Percentiles rank a stretch among this genome's conserved stretches.
phyloP scores from a whole-genome alignment of 768 basidiomycete species.

The Tylopilus plumbeoviolaceoides region DNA sequence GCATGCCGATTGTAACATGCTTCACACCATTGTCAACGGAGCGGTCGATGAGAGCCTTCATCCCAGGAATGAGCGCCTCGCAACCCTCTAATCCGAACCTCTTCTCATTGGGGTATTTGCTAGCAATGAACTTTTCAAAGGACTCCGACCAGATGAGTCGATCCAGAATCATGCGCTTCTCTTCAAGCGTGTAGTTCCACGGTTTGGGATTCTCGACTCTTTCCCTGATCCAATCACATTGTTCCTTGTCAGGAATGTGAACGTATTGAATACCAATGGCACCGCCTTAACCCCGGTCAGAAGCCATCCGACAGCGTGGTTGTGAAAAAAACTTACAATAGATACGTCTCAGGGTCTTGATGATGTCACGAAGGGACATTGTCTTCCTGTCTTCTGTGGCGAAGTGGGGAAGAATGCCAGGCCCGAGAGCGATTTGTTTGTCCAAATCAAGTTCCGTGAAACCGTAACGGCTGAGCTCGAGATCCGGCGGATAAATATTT shows the following conservation, averaged over 20 bases:
- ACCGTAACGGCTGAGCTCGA: conserved; percentile 91
- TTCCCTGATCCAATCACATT: conserved; percentile 99
- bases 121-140: conserved; percentile 97
- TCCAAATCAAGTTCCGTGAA: conserved; percentile 93
- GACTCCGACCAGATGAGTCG: conserved; percentile 99
- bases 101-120: conserved; percentile 99
- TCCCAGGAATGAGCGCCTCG: conserved; percentile 95
- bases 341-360: conserved; percentile 84
- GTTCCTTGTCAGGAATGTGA: conserved; percentile 97
- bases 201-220: conserved; percentile 93
- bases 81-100: conserved; percentile 98
- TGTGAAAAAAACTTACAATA: conserved; percentile 75
- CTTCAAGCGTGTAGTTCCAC: conserved; percentile 97
- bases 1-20: conserved; percentile 97
- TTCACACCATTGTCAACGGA: conserved; percentile 96
- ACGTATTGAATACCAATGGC: conserved; percentile 87
- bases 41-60: conserved; percentile 99
- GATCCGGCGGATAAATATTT: conserved; percentile 75
- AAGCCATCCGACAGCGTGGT: not conserved
- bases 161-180: conserved; percentile 99
- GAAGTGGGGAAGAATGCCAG: conserved; percentile 95
- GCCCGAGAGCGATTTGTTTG: conserved; percentile 91
- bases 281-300: conserved; percentile 51
- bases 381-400: conserved; percentile 80
- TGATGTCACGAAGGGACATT: conserved; percentile 89